Evolutionary conservation across 2,329 filamentous ascomycete species (phyloP), one percentile per base, ranked within the genome.

Genomic region (Apiospora saccharicola): DNA sequence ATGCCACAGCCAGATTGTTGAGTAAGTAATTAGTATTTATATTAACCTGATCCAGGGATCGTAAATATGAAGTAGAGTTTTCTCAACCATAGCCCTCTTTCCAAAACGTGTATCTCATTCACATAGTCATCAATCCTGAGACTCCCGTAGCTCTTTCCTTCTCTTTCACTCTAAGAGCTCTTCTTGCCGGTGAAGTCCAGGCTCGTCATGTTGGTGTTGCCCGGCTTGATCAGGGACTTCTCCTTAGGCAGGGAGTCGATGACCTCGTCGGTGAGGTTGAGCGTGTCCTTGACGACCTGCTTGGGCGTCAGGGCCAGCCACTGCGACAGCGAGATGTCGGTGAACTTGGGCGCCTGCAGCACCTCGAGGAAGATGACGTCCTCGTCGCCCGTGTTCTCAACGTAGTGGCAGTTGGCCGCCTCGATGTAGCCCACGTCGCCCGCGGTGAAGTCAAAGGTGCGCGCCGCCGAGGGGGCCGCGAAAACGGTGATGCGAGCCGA

Each of bases 371-470:
- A 90, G 6, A 90, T 81, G 12, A 91, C 79, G 72, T 90, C 87
- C 72, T 88, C 86, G 13, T 83, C 85, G 24, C 89, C 89, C 0
- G 86, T 90, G 76, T 91, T 91, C 80, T 91, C 89, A 24, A 91
- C 82, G 74, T 90, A 91, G 77, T 91, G 90, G 0, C 87, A 85
- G 51, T 85, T 83, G 0, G 85, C 83, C 13, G 85, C 83, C 1
- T 88, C 88, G 14, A 91, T 86, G 73, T 90, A 90, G 0, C 88
- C 89, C 0, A 90, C 88, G 73, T 90, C 88, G 22, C 89, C 89
- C 26, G 88, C 87, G 8, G 85, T 85, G 79, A 89, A 90, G 80
- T 90, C 89, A 72, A 90, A 91, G 0, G 88, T 90, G 67, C 85
- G 83, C 1, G 86, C 84, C 1, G 84, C 79, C 4, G 81, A 79